These are phyloP conservation scores for Talaromyces stipitatus DNA, from an alignment of 495 filamentous ascomycete species.

Conservation along the genomic window DNA sequence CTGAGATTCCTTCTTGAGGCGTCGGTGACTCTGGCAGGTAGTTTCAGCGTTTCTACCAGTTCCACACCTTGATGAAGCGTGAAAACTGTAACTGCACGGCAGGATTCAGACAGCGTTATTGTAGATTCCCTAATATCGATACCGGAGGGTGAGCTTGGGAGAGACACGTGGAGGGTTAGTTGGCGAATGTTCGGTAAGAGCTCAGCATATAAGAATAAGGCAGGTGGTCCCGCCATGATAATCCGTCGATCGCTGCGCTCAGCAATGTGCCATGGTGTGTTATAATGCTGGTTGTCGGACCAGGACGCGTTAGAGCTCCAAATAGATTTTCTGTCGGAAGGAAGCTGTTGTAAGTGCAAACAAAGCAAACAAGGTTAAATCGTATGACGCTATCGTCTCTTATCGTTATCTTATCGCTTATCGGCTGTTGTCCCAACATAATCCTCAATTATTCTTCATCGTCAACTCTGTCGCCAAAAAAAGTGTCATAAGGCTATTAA, in stretches of 20 bases:
- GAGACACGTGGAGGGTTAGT: slow-evolving; percentile 63
- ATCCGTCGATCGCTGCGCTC: neutral
- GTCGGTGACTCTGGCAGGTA: slow-evolving; percentile 56
- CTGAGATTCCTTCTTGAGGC: slow-evolving; percentile 18
- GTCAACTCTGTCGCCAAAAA: neutral
- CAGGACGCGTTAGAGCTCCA: neutral
- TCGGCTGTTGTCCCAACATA: neutral
- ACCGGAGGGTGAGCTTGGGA: slow-evolving; percentile 39
- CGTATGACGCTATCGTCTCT: neutral
- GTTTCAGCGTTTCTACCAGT: slow-evolving; percentile 44
- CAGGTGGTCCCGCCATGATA: neutral
- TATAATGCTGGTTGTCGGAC: neutral
- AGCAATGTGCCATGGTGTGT: neutral
- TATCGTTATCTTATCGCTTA: slow-evolving; percentile 5
- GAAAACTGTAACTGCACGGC: slow-evolving; percentile 30
- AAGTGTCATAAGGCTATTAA: neutral
- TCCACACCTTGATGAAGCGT: slow-evolving; percentile 34
- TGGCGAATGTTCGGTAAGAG: slow-evolving; percentile 80
- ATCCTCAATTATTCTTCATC: neutral
- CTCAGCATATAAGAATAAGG: slow-evolving; percentile 70
- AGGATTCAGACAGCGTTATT: slow-evolving; percentile 31
- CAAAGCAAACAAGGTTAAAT: neutral
- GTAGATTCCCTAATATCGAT: slow-evolving; percentile 20
- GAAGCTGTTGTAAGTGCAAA: neutral
- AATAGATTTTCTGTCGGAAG: neutral